Conservation (phyloP, 116 monocot species). For the Iris pallida region DNA sequence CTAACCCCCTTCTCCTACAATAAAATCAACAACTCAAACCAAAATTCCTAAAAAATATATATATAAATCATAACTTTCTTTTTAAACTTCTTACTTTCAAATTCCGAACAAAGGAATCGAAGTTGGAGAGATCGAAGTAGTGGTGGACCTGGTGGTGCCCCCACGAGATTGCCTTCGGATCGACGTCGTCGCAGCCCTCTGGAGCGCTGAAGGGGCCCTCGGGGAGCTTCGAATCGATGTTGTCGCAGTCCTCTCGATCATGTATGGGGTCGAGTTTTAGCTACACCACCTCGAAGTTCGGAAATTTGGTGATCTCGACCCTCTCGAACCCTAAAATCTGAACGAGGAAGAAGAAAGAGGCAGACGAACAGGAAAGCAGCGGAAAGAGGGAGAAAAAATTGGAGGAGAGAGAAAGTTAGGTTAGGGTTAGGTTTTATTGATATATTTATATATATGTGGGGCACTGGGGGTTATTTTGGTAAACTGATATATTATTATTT, state of each 20-base stretch:
- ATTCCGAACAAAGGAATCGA: slow-evolving; percentile 38
- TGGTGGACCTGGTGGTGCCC: slow-evolving; percentile 76
- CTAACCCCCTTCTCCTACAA: slow-evolving; percentile 60
- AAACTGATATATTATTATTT: too few relatives aligned
- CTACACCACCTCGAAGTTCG: slow-evolving; percentile 62
- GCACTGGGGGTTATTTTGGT: too few relatives aligned
- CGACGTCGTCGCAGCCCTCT: slow-evolving; percentile 12
- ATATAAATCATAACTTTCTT: background rate
- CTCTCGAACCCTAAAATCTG: slow-evolving; percentile 76
- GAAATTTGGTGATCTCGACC: slow-evolving; percentile 52
- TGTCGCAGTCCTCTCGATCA: slow-evolving; percentile 80
- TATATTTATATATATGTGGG: too few relatives aligned
- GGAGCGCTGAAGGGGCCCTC: slow-evolving; percentile 30
- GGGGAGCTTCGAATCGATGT: slow-evolving; percentile 51
- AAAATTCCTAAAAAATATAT: background rate
- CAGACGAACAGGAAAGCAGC: too few relatives aligned
- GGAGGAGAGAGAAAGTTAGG: background rate
- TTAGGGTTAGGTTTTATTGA: too few relatives aligned
- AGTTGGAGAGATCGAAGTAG: slow-evolving; percentile 60
- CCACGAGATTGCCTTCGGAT: slow-evolving; percentile 46
- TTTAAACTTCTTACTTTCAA: too few relatives aligned
- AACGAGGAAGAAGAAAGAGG: background rate
- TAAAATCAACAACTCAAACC: background rate
- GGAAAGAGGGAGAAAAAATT: background rate
- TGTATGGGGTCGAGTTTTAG: slow-evolving; percentile 45